Evolutionary conservation across 2,329 filamentous ascomycete genomes (phyloP).

Genomic region (Curvularia lunata): DNA sequence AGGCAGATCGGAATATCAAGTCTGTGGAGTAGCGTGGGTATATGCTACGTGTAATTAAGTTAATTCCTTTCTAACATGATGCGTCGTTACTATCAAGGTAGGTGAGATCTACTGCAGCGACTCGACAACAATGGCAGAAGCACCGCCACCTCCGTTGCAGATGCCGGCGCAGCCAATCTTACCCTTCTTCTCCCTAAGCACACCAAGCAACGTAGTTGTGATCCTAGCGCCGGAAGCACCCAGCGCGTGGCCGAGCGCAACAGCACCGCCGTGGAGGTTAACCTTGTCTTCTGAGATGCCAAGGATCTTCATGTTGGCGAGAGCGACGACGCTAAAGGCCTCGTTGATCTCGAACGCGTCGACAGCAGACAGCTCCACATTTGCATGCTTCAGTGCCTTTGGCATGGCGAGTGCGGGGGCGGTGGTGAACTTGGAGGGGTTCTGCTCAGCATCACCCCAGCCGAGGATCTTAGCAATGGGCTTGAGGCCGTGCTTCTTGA

Average conservation of each 20-base stretch:
- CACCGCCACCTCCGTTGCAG: conserved; percentile 97
- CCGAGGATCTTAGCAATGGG: conserved; percentile 96
- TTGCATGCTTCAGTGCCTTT: conserved; percentile 95
- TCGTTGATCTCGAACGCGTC: conserved; percentile 99
- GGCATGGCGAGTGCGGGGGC: conserved; percentile 92
- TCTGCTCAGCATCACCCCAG: conserved; percentile 92
- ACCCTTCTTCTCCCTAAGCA: conserved; percentile 86
- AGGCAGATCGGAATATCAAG: not conserved
- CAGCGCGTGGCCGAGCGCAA: conserved; percentile 93
- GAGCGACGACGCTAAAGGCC: conserved; percentile 94
- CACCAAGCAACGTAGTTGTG: conserved; percentile 84
- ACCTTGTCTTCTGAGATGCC: conserved; percentile 81
- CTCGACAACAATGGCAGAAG: conserved; percentile 92
- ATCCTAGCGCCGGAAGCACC: conserved; percentile 95
- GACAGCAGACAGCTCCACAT: conserved; percentile 75
- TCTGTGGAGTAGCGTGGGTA: not conserved
- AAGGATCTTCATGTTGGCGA: conserved; percentile 95
- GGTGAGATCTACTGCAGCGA: conserved; percentile 41
- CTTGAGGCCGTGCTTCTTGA: conserved; percentile 89
- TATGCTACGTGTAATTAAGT: not conserved
- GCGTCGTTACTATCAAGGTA: conserved; percentile 9
- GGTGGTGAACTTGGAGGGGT: conserved; percentile 94
- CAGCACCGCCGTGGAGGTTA: conserved; percentile 93
- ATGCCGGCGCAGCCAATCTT: conserved; percentile 95
- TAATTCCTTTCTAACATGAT: conserved; percentile 13